Evolutionary conservation across 306 rosid genomes (phyloP).

Genomic region (Malus domestica): DNA sequence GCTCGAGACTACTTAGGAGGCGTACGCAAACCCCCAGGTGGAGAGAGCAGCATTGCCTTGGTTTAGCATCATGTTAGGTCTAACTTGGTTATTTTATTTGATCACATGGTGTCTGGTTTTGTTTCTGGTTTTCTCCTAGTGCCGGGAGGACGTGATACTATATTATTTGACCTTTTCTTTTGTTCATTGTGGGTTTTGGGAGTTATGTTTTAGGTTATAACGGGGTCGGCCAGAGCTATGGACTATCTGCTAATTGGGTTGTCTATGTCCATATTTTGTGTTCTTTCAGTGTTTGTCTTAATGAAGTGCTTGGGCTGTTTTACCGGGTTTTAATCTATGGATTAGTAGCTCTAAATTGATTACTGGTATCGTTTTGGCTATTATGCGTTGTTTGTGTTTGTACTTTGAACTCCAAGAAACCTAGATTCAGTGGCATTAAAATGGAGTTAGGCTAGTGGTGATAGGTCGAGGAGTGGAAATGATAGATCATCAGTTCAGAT

Average conservation of each 20-base stretch:
- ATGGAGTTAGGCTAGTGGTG: too few species aligned
- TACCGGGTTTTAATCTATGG: constrained; percentile 10
- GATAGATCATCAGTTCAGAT: too few species aligned
- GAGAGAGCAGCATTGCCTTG: constrained; percentile 98
- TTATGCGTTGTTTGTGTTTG: too few species aligned
- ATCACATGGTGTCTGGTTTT: constrained; percentile 41
- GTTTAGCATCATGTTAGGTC: constrained; percentile 62
- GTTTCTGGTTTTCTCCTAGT: constrained; percentile 38
- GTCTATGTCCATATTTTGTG: constrained; percentile 68
- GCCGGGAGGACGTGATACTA: constrained; percentile 45
- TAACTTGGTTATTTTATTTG: constrained; percentile 40
- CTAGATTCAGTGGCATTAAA: too few species aligned
- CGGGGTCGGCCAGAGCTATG: constrained; percentile 40
- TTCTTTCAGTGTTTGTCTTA: constrained; percentile 35
- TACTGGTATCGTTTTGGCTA: not conserved
- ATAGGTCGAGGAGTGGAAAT: too few species aligned
- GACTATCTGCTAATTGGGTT: constrained; percentile 76
- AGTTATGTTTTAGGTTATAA: constrained; percentile 63
- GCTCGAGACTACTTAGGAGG: constrained; percentile 88
- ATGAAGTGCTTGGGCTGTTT: constrained; percentile 58
- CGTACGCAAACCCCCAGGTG: constrained; percentile 98
- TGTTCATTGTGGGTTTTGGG: constrained; percentile 58
- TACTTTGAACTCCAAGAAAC: too few species aligned
- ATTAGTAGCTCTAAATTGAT: not conserved
- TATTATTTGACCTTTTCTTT: constrained; percentile 54